These are phyloP conservation scores for Thalassiosira hispida DNA, from an alignment of 352 stramenopile species.

Conservation along the genomic window DNA sequence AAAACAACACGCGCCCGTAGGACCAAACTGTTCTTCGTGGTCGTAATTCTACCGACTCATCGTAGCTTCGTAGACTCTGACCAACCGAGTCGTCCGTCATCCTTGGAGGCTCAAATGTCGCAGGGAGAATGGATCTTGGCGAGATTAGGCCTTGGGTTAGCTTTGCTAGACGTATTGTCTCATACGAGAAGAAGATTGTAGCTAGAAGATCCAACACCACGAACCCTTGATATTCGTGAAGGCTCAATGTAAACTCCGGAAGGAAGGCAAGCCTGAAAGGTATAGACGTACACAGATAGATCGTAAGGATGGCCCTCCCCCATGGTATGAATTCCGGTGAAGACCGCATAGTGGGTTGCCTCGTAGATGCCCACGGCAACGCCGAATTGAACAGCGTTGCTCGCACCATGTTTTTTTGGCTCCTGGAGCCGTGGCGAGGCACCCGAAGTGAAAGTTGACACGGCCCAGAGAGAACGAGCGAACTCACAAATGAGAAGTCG, in stretches of 20 bases:
- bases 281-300: conserved; percentile 41
- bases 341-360: neutral
- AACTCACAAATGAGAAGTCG: no score
- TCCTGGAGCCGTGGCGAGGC: no score
- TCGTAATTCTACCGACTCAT: neutral
- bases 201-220: conserved; percentile 34
- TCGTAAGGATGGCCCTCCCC: conserved; percentile 23
- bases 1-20: conserved; percentile 36
- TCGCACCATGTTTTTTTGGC: neutral
- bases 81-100: conserved; percentile 20
- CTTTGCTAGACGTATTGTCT: conserved; percentile 31
- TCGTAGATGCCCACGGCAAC: conserved; percentile 17
- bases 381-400: neutral
- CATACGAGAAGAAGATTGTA: conserved; percentile 51
- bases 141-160: conserved; percentile 1
- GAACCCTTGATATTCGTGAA: conserved; percentile 38
- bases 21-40: conserved; percentile 14
- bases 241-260: conserved; percentile 35
- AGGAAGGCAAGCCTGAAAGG: conserved; percentile 38
- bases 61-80: conserved; percentile 13
- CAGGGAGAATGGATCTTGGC: conserved; percentile 38
- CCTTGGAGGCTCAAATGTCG: conserved; percentile 13
- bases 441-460: neutral
- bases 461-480: neutral
- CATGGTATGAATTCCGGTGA: conserved; percentile 15